Evolutionary conservation across 176 grass and related monocot genomes (phyloP).

Genomic region (Musa acuminata): DNA sequence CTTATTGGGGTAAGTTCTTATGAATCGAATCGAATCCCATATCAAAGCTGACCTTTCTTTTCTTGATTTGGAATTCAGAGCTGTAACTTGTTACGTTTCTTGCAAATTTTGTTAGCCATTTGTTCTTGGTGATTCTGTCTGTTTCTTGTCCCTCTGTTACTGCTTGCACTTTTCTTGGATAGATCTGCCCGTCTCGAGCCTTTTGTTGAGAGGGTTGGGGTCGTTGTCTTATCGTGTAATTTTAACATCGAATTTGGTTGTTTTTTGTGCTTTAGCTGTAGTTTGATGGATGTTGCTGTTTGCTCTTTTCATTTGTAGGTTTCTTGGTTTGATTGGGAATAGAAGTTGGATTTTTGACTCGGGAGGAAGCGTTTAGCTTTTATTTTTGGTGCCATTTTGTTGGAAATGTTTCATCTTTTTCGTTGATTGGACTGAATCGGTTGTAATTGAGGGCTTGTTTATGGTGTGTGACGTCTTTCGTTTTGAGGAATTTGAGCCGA

Average conservation of each 20-base stretch:
- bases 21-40: neutral
- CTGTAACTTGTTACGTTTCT: neutral
- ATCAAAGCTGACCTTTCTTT: neutral
- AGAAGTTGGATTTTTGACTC: neutral
- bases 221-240: neutral
- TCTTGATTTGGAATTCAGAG: neutral
- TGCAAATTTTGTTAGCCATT: neutral
- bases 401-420: neutral
- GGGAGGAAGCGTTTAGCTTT: neutral
- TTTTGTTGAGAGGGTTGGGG: neutral
- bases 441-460: too few species aligned
- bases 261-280: neutral
- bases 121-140: neutral
- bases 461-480: too few species aligned
- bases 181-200: neutral
- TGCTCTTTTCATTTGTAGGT: neutral
- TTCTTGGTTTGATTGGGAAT: neutral
- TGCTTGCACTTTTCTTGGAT: neutral
- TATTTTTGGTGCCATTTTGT: neutral
- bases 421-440: too few species aligned
- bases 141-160: neutral
- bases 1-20: neutral
- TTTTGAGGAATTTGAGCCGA: neutral
- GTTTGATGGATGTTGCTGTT: neutral
- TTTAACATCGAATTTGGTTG: neutral